Evolutionary conservation across 2,329 filamentous ascomycete genomes (phyloP), one percentile per base, ranked within the genome.

Genomic region (Phoma sp.): DNA sequence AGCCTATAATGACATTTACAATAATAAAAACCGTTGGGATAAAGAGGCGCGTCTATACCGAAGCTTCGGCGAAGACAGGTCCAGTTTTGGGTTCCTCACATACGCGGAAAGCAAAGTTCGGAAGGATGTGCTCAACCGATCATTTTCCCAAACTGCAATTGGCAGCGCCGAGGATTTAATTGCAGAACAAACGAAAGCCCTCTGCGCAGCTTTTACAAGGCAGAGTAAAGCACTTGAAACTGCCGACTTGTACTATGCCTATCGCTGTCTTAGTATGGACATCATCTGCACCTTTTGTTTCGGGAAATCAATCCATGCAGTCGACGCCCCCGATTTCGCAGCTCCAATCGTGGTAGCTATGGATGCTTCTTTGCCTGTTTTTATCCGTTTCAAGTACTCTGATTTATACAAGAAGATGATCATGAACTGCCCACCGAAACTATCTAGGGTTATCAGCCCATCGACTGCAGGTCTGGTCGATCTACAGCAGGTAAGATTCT

Each of bases 1-100:
- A 7, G 76, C 74, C 20, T 80, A 79, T 58, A 65, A 76, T 55
- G 76, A 76, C 30, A 79, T 80, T 30, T 79, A 80, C 62, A 76
- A 74, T 57, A 67, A 67, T 42, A 69, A 66, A 33, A 74, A 75
- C 38, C 67, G 71, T 14, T 79, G 77, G 76, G 71, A 78, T 52
- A 80, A 80, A 48, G 76, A 80, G 34, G 57, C 57, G 1, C 51
- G 33, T 0, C 61, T 79, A 1, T 80, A 80, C 56, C 62, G 67
- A 15, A 68, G 68, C 33, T 79, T 81, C 55, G 73, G 73, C 47
- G 70, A 76, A 47, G 71, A 78, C 53, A 60, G 72, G 15, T 78
- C 76, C n/a, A 77, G 73, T 25, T 79, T 81, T 57, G 76, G 73
- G 10, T 76, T 74, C 46, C 54, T 74, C 26, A 78, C 68, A 14